phyloP scores from a whole-genome alignment of 805 yeast species.

The Candida endomychidarum region DNA sequence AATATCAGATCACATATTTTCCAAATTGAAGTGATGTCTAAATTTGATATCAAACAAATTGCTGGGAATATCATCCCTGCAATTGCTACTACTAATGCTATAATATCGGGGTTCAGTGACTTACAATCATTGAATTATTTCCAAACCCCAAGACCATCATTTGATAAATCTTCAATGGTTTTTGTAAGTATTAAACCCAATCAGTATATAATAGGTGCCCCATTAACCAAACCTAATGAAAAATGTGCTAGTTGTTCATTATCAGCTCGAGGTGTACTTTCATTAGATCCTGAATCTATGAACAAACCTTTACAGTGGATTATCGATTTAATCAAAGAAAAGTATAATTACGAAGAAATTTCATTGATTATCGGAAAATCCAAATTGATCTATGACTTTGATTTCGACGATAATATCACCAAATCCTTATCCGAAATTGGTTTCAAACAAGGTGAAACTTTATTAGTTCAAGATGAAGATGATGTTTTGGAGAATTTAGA shows the following conservation, averaged over 20 bases:
- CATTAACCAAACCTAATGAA: slow-evolving; percentile 60
- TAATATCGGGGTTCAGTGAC: slow-evolving; percentile 86
- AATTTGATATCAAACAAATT: slow-evolving; percentile 87
- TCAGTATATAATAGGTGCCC: slow-evolving; percentile 65
- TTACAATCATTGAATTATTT: slow-evolving; percentile 64
- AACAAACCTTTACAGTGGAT: slow-evolving; percentile 34
- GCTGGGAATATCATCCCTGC: slow-evolving; percentile 99
- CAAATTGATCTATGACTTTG: slow-evolving; percentile 63
- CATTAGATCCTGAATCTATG: slow-evolving; percentile 27
- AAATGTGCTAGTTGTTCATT: slow-evolving; percentile 68
- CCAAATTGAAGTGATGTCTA: slow-evolving; percentile 65
- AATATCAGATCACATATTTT: slow-evolving; percentile 74
- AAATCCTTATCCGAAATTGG: slow-evolving; percentile 50
- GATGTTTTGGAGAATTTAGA: slow-evolving; percentile 65
- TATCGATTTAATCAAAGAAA: slow-evolving; percentile 46
- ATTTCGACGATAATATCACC: slow-evolving; percentile 75
- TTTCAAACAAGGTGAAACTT: slow-evolving; percentile 56
- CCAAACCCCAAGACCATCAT: slow-evolving; percentile 5
- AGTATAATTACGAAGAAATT: slow-evolving; percentile 55
- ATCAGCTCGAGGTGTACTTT: slow-evolving; percentile 52
- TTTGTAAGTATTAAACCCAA: slow-evolving; percentile 49
- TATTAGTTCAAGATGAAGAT: slow-evolving; percentile 79
- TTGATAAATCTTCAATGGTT: slow-evolving; percentile 27
- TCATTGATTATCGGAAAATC: slow-evolving; percentile 59
- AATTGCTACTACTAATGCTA: slow-evolving; percentile 96